Evolutionary conservation across 805 yeast species (phyloP).

Genomic region (Yarrowia sp.): DNA sequence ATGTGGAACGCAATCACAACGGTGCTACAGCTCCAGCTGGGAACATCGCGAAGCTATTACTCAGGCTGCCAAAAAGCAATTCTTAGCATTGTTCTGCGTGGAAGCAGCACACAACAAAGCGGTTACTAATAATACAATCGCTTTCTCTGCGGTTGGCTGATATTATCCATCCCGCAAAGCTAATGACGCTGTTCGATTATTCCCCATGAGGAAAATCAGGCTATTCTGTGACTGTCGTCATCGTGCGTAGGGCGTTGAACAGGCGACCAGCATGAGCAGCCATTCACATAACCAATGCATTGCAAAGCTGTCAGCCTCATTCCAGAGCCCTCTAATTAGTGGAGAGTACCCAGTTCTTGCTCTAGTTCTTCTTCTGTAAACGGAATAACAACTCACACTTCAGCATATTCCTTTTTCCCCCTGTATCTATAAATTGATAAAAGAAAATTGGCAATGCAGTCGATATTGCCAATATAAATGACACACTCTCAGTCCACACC

Average conservation of each 20-base stretch:
- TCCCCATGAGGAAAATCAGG: too few relatives aligned
- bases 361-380: too few relatives aligned
- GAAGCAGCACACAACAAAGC: background rate
- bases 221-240: background rate
- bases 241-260: background rate
- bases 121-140: too few relatives aligned
- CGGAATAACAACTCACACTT: too few relatives aligned
- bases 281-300: background rate
- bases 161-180: background rate
- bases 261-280: background rate
- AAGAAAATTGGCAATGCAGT: background rate
- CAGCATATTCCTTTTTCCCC: background rate
- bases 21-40: too few relatives aligned
- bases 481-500: background rate
- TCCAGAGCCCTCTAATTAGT: background rate
- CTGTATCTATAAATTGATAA: background rate
- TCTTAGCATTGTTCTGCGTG: background rate
- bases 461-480: background rate
- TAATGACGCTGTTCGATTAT: too few relatives aligned
- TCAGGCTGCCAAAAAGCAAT: background rate
- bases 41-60: too few relatives aligned
- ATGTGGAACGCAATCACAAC: too few relatives aligned
- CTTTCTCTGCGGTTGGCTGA: background rate
- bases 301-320: too few relatives aligned
- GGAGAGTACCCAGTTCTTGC: too few relatives aligned